Percentiles rank a stretch among this genome's conserved stretches.
phyloP scores from a whole-genome alignment of 495 filamentous ascomycete genomes.

The Penicillium dipodomyicola region DNA sequence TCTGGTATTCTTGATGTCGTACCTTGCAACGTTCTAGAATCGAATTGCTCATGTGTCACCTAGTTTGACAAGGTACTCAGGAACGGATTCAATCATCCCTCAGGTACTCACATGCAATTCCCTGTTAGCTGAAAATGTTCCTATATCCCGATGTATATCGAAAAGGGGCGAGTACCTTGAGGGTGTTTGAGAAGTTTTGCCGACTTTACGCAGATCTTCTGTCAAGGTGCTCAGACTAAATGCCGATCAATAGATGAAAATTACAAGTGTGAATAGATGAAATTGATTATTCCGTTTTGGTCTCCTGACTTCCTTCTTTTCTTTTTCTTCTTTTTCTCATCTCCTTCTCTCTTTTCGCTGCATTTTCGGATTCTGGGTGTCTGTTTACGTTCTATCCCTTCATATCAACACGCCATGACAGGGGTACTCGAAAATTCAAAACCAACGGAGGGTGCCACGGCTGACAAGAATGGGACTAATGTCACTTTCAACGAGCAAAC shows the following conservation, averaged over 20 bases:
- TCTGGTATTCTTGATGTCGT: conserved; percentile 13
- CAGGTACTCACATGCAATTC: neutral
- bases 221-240: conserved; percentile 17
- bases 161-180: conserved; percentile 32
- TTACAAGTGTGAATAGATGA: neutral
- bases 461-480: conserved; percentile 17
- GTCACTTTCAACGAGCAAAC: conserved; percentile 53
- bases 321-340: neutral
- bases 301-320: neutral
- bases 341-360: neutral
- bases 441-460: conserved; percentile 2
- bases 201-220: conserved; percentile 23
- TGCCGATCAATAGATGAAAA: conserved; percentile 15
- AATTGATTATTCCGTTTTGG: neutral
- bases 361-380: neutral
- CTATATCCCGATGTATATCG: neutral
- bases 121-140: neutral
- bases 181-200: conserved; percentile 40
- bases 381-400: neutral
- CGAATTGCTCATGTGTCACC: neutral
- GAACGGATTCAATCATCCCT: neutral
- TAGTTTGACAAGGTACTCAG: conserved; percentile 11
- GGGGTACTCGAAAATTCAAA: conserved; percentile 14
- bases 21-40: conserved; percentile 13
- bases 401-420: conserved; percentile 13